Conservation (phyloP, 129 eudicot genomes). For the Flaveria brownii region DNA sequence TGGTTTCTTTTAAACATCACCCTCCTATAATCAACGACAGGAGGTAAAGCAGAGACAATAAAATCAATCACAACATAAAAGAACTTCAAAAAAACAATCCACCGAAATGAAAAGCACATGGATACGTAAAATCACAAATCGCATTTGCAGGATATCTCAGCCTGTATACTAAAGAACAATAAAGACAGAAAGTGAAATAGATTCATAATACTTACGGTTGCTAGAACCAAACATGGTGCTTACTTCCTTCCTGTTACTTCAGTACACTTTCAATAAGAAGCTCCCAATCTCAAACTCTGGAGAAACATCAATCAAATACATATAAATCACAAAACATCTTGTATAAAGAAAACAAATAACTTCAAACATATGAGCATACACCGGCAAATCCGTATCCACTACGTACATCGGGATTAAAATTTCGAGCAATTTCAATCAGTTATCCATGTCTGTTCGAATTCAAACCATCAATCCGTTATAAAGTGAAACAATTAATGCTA, state of each 20-base stretch:
- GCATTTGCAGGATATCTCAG: neutral
- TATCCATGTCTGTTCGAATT: slow-evolving; percentile 9
- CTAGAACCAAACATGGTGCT: slow-evolving; percentile 37
- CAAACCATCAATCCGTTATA: neutral
- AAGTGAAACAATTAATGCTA: slow-evolving; percentile 12
- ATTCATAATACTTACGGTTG: slow-evolving; percentile 28
- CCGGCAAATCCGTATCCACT: too few relatives aligned
- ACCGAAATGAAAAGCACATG: neutral
- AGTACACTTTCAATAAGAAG: slow-evolving; percentile 9
- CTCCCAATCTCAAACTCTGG: slow-evolving; percentile 29
- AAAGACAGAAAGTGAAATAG: neutral
- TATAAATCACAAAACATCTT: slow-evolving; percentile 7
- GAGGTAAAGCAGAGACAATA: neutral
- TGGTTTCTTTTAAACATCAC: too few relatives aligned
- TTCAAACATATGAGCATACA: too few relatives aligned
- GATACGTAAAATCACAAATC: neutral
- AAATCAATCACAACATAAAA: neutral
- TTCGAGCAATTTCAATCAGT: neutral
- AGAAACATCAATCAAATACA: neutral
- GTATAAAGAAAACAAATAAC: neutral
- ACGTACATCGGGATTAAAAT: too few relatives aligned
- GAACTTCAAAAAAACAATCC: slow-evolving; percentile 3
- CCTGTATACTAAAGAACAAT: neutral
- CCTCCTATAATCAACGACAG: neutral
- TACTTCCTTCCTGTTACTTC: slow-evolving; percentile 31